These are phyloP conservation scores for Nymphaea thermarum DNA, from an alignment of 164 flowering plant species.

Conservation along the genomic window DNA sequence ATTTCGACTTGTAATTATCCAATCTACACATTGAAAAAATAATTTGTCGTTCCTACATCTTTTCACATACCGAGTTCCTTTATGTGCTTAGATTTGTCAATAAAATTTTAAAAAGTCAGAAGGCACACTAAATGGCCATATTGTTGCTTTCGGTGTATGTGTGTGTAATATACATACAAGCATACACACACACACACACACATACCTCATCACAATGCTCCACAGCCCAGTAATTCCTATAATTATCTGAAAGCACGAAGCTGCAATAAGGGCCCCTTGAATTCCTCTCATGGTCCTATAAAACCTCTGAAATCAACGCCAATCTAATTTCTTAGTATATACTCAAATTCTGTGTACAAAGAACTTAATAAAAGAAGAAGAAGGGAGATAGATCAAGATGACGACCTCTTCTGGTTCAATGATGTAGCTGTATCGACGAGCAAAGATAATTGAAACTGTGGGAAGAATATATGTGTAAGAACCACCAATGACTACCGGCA, in stretches of 20 bases:
- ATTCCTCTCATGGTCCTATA: constrained; percentile 73
- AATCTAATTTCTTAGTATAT: constrained; percentile 1
- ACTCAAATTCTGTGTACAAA: neutral
- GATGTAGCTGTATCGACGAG: constrained; percentile 54
- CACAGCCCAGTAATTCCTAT: constrained; percentile 98
- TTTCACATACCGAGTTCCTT: no score
- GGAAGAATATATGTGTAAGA: constrained; percentile 85
- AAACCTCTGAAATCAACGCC: constrained; percentile 48
- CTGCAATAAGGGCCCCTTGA: constrained; percentile 84
- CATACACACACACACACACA: neutral
- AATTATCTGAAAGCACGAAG: constrained; percentile 89
- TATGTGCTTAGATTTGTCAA: no score
- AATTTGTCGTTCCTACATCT: no score
- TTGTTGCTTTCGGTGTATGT: no score
- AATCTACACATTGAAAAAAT: no score
- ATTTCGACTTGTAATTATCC: no score
- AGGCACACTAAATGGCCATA: no score
- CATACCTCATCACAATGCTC: constrained; percentile 78
- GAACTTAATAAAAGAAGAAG: neutral
- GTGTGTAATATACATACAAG: no score
- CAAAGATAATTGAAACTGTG: constrained; percentile 79
- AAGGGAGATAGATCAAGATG: neutral
- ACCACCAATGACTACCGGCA: constrained; percentile 91
- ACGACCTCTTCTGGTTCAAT: constrained; percentile 57
- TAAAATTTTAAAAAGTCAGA: no score